A percentile compares a stretch with the other conserved stretches of the same genome.
phyloP scores from a whole-genome alignment of 768 basidiomycete genomes.

The Trametes cinnabarina region DNA sequence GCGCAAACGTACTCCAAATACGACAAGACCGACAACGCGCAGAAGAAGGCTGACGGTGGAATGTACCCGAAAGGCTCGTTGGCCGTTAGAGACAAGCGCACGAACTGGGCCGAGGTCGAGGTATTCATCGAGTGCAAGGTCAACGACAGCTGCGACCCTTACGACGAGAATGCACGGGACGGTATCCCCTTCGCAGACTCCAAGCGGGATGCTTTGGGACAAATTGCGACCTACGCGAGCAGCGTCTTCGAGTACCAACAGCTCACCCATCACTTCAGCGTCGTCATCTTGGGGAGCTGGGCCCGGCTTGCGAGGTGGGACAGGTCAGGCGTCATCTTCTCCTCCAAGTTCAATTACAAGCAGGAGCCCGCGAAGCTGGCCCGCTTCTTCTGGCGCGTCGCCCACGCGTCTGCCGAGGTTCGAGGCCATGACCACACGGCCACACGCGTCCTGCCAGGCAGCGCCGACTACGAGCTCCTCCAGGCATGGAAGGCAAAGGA shows the following conservation, averaged over 20 bases:
- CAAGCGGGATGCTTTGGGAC: neutral
- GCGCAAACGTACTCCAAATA: too few species aligned
- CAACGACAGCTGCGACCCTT: neutral
- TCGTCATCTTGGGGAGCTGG: neutral
- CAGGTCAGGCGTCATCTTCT: neutral
- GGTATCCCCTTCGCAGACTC: neutral
- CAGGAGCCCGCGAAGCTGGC: neutral
- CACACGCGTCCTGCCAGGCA: neutral
- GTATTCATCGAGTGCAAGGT: neutral
- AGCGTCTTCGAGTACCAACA: neutral
- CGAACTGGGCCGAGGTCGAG: neutral
- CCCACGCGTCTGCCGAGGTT: neutral
- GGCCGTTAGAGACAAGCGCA: neutral
- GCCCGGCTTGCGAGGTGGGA: conserved; percentile 1
- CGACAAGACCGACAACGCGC: too few species aligned
- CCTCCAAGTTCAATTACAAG: conserved; percentile 2
- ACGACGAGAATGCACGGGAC: neutral
- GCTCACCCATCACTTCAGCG: neutral
- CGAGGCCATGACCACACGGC: neutral
- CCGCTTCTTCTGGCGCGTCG: conserved; percentile 2
- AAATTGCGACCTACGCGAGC: neutral
- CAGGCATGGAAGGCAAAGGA: neutral
- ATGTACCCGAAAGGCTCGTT: neutral
- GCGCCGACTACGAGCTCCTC: neutral
- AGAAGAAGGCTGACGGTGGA: neutral